Conservation (phyloP, 2,329 filamentous ascomycete genomes). For the Cladosporium cucumerinum region DNA sequence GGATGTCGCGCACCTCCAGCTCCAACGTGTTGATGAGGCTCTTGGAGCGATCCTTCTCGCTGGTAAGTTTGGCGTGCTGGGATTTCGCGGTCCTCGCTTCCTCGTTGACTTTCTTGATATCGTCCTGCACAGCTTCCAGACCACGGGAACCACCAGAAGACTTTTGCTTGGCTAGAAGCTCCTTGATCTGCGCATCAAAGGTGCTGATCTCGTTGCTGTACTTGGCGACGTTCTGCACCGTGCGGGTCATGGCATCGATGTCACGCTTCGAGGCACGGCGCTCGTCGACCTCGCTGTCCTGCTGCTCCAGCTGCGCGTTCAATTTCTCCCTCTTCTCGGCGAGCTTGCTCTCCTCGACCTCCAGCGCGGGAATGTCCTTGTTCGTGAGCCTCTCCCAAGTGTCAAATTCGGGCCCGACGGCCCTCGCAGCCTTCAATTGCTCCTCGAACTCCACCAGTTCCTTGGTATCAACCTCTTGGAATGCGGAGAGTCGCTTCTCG, state of each 20-base stretch:
- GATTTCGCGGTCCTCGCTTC: constrained; percentile 63
- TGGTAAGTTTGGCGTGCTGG: constrained; percentile 61
- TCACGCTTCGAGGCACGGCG: constrained; percentile 65
- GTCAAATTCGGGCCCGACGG: constrained; percentile 67
- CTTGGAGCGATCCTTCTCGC: constrained; percentile 68
- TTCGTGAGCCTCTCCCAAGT: constrained; percentile 65
- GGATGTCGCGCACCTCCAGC: constrained; percentile 71
- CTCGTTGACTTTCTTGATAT: constrained; percentile 65
- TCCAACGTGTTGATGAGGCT: constrained; percentile 67
- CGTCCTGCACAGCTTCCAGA: constrained; percentile 78
- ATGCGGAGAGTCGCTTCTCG: constrained; percentile 46
- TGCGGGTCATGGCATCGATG: constrained; percentile 71
- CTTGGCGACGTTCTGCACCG: constrained; percentile 71
- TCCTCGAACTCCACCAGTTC: constrained; percentile 60
- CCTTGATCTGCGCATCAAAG: constrained; percentile 69
- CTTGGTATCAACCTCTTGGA: constrained; percentile 42
- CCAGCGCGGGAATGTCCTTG: constrained; percentile 66
- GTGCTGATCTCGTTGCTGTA: constrained; percentile 68
- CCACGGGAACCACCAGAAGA: constrained; percentile 63
- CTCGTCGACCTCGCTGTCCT: constrained; percentile 65
- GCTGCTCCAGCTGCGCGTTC: constrained; percentile 50
- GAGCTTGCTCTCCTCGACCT: constrained; percentile 59
- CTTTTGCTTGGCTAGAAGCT: constrained; percentile 72
- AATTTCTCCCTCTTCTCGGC: constrained; percentile 38
- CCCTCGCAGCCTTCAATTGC: constrained; percentile 45